Conservation (phyloP, 768 basidiomycete species). For the Kwoniella sp. region DNA sequence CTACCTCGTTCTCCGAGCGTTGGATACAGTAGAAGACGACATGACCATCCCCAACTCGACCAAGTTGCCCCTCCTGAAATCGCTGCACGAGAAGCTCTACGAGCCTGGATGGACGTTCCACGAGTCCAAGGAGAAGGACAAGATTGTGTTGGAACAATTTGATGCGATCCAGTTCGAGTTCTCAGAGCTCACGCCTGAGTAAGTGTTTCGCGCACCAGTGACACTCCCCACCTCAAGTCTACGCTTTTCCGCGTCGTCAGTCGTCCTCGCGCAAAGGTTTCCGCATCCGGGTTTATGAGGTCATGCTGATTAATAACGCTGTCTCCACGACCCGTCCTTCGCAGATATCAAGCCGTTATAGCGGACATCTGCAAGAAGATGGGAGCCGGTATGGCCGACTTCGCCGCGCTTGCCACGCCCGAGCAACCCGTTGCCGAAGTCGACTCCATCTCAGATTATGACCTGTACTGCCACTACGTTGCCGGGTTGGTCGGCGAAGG, state of each 20-base stretch:
- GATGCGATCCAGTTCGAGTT: conserved; percentile 79
- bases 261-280: too few relatives aligned
- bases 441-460: conserved; percentile 79
- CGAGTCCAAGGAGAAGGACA: conserved; percentile 86
- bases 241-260: too few relatives aligned
- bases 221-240: too few relatives aligned
- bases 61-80: conserved; percentile 82
- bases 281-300: too few relatives aligned
- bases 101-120: conserved; percentile 84
- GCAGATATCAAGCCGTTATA: conserved; percentile 72
- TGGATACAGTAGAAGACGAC: conserved; percentile 99
- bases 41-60: conserved; percentile 86
- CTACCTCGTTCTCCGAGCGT: conserved; percentile 86
- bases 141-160: conserved; percentile 81
- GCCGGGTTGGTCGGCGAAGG: conserved; percentile 97
- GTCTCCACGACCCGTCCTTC: neutral
- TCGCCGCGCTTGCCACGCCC: conserved; percentile 76
- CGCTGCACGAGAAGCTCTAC: conserved; percentile 76
- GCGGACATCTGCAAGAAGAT: conserved; percentile 81
- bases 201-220: conserved; percentile 10
- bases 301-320: neutral
- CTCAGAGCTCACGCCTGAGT: conserved; percentile 68
- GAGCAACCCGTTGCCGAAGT: conserved; percentile 64
- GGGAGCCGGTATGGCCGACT: conserved; percentile 95
- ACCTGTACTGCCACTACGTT: conserved; percentile 98